Evolutionary conservation across 2,329 filamentous ascomycete genomes (phyloP), one percentile per base, ranked within the genome.

Genomic region (Fusarium buharicum): DNA sequence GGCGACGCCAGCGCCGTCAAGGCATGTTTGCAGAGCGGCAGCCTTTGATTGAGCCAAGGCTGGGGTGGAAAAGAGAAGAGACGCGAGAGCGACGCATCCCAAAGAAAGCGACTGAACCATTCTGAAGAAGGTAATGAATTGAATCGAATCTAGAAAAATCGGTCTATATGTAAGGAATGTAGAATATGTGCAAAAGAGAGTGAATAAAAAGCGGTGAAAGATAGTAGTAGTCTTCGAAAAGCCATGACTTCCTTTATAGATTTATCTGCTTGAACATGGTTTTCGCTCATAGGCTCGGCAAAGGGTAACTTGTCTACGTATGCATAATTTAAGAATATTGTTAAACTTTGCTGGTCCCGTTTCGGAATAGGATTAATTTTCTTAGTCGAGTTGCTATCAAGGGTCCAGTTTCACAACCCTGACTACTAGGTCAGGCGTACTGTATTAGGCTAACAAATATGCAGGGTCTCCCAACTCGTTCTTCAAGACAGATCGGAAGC

Each of bases 1-100:
- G 28, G 53, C 45, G 4, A 70, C 60, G 5, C 57, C 60, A 11
- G 67, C 65, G 4, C 37, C 43, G 11, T 51, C 48, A 3, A 69
- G 51, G 30, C 66, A 69, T 2, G 57, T 40, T 6, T 64, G 39
- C 3, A 68, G 30, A 14, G 18, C 47, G 5, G 50, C 28, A 2
- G 61, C 55, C 33, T 55, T 55, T 4, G 6, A 22, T n/a, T 60
- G 55, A 2, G 56, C 56, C 12, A 59, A 20, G 4, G 36, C 5
- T 6, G 45, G 27, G 9, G 41, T 18, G 2, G 59, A 22, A 17
- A 41, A 43, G 1, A 59, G 17, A 14, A 60, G 31, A 38, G 50
- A 49, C n/a, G 41, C 31, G 18, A 60, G 20, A 22, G 28, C 56
- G 11, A 55, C 8, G 18, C 11, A n/a, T 18, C 36, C 12, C 36